Percentiles rank a stretch among this genome's conserved stretches.
These are phyloP conservation scores for Gossypium thurberi DNA, from an alignment of 345 rosid species.

Conservation along the genomic window DNA sequence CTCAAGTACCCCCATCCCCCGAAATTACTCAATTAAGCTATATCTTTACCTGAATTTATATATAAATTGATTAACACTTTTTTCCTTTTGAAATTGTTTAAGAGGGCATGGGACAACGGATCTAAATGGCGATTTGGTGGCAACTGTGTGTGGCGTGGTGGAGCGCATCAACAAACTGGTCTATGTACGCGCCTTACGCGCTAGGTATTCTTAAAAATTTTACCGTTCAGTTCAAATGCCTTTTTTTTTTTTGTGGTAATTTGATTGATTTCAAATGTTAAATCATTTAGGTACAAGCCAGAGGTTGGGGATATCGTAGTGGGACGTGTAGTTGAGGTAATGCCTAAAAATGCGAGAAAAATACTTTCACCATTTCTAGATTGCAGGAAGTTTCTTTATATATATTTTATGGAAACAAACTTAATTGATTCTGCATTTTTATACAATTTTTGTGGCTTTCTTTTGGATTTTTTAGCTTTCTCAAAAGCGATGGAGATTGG, in stretches of 20 bases:
- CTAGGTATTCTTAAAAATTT: slow-evolving; percentile 28
- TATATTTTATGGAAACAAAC: not conserved
- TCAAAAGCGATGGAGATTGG: slow-evolving; percentile 89
- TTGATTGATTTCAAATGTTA: slow-evolving; percentile 13
- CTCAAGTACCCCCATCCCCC: slow-evolving; percentile 55
- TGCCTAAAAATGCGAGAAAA: not conserved
- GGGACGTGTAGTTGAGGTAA: slow-evolving; percentile 92
- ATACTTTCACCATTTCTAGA: not conserved
- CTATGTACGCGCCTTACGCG: slow-evolving; percentile 71
- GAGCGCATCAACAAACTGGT: slow-evolving; percentile 90
- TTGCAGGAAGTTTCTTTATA: not conserved
- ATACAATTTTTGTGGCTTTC: not conserved
- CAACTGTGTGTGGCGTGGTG: slow-evolving; percentile 93
- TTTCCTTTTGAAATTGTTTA: not conserved
- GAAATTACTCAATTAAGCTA: not conserved
- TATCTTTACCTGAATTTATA: not conserved
- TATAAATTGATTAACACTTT: not conserved
- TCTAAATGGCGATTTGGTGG: slow-evolving; percentile 65
- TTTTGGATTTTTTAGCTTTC: slow-evolving; percentile 44
- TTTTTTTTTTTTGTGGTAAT: not conserved
- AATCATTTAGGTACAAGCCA: slow-evolving; percentile 36
- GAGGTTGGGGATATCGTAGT: slow-evolving; percentile 81
- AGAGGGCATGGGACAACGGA: slow-evolving; percentile 94
- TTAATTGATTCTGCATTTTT: not conserved
- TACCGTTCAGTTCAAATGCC: not conserved